Conservation (phyloP, 768 basidiomycete genomes). For the Rhizopogon vesiculosus region DNA sequence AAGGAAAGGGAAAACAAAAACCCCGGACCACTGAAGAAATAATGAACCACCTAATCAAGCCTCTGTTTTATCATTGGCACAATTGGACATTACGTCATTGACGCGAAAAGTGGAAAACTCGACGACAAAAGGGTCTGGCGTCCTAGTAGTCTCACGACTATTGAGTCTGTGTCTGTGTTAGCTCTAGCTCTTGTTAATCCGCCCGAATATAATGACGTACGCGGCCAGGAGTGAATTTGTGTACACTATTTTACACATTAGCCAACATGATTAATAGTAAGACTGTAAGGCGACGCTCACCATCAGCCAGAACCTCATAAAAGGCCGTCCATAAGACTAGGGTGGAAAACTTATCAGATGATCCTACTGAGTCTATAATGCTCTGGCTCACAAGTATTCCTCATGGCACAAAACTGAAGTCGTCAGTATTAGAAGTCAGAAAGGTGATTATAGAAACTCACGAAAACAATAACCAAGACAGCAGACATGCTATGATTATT, state of each 20-base stretch:
- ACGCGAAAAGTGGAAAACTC: neutral
- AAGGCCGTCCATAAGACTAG: conserved; percentile 2
- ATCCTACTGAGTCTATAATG: neutral
- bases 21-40: neutral
- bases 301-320: conserved; percentile 2
- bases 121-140: neutral
- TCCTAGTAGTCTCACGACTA: neutral
- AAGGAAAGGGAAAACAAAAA: no score
- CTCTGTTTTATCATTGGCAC: no score
- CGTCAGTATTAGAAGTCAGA: neutral
- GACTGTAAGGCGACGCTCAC: neutral
- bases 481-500: conserved; percentile 1
- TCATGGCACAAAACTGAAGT: neutral
- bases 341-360: neutral
- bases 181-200: neutral
- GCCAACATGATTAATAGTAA: neutral
- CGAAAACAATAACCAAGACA: neutral
- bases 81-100: neutral
- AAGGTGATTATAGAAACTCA: neutral
- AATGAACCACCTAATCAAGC: neutral
- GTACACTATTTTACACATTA: neutral
- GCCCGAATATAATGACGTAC: neutral
- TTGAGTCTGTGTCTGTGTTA: neutral
- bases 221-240: neutral
- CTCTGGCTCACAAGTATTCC: neutral